phyloP scores from a whole-genome alignment of 2,329 filamentous ascomycete genomes.

The Apiospora sp. region DNA sequence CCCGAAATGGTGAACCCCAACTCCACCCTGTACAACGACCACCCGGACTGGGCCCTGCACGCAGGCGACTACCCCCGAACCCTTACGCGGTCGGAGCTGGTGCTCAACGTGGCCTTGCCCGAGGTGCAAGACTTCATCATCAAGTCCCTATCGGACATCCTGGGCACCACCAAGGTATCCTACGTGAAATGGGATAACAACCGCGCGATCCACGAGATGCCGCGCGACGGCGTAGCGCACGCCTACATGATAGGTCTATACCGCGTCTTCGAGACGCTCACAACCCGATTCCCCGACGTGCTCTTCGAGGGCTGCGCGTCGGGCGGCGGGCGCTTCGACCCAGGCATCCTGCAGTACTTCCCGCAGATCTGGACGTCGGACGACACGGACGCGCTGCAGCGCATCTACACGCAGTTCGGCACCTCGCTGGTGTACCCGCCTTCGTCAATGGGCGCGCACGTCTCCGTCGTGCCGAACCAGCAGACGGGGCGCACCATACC shows the following conservation, averaged over 20 bases:
- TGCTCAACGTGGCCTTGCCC: conserved; percentile 66
- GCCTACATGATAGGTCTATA: conserved; percentile 71
- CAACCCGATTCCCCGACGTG: conserved; percentile 65
- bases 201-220: conserved; percentile 67
- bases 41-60: conserved; percentile 71
- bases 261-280: conserved; percentile 66
- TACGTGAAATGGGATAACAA: conserved; percentile 78
- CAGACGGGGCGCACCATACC: conserved; percentile 63
- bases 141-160: conserved; percentile 58
- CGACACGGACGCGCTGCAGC: conserved; percentile 68
- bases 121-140: conserved; percentile 72
- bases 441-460: conserved; percentile 71
- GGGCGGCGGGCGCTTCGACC: conserved; percentile 70
- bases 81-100: conserved; percentile 64
- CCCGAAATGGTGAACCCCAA: conserved; percentile 73
- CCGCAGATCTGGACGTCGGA: conserved; percentile 73
- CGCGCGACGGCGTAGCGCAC: conserved; percentile 61
- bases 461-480: conserved; percentile 67
- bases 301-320: conserved; percentile 73
- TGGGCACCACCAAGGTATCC: conserved; percentile 60
- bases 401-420: conserved; percentile 69
- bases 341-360: conserved; percentile 70
- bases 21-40: conserved; percentile 65
- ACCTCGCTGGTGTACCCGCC: conserved; percentile 69
- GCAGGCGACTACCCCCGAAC: conserved; percentile 64